Evolutionary conservation across 371 early-diverging fungal genomes (phyloP).

Genomic region (Apophysomyces sp.): DNA sequence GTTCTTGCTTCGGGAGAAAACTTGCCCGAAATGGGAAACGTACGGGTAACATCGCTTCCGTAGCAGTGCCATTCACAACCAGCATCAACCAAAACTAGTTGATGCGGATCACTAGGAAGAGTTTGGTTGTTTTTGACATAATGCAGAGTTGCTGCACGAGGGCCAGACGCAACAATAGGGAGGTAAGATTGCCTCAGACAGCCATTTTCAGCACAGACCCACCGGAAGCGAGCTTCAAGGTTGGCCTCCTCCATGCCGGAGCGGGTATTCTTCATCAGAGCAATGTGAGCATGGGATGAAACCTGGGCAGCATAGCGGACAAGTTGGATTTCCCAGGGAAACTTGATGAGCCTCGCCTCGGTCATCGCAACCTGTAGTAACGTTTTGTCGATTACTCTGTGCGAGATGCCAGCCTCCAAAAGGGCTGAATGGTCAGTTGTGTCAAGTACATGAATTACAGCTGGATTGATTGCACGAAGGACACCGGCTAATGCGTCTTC

Average conservation of each 20-base stretch:
- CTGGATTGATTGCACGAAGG: conserved; percentile 26
- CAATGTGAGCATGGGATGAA: conserved; percentile 53
- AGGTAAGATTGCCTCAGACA: conserved; percentile 50
- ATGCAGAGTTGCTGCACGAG: conserved; percentile 58
- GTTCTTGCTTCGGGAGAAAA: conserved; percentile 74
- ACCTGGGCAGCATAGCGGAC: conserved; percentile 35
- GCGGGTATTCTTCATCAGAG: conserved; percentile 2
- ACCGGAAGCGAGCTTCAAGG: conserved; percentile 57
- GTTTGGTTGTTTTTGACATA: conserved; percentile 50
- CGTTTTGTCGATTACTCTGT: neutral
- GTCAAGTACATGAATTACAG: conserved; percentile 27
- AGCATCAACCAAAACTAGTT: conserved; percentile 83
- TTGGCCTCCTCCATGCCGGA: conserved; percentile 54
- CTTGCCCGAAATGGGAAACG: conserved; percentile 79
- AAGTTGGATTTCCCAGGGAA: conserved; percentile 49
- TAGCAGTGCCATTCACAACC: conserved; percentile 84
- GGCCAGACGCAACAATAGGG: conserved; percentile 63
- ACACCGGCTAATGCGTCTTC: conserved; percentile 25
- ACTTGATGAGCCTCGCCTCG: conserved; percentile 54
- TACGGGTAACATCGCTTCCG: conserved; percentile 87
- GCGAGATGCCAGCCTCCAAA: neutral
- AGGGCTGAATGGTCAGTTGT: conserved; percentile 14
- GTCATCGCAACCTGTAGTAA: conserved; percentile 26
- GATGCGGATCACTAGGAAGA: conserved; percentile 24
- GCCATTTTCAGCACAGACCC: conserved; percentile 48